These are phyloP conservation scores for Chlamydomonas eustigma DNA, from an alignment of 139 green algal species.

Conservation along the genomic window DNA sequence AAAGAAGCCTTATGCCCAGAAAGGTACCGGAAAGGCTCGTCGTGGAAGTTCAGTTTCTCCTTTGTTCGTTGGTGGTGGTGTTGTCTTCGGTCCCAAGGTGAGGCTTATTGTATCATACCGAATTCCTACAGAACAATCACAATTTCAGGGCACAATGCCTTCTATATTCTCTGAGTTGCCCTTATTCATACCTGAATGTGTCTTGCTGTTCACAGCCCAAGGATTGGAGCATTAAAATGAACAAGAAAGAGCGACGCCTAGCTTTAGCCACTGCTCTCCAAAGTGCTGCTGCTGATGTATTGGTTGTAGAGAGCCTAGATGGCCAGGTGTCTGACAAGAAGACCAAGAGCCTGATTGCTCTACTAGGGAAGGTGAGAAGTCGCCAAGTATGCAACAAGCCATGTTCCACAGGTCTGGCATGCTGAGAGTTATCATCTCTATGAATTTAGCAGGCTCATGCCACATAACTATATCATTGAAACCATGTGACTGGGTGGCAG, in stretches of 20 bases:
- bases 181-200: too few species aligned
- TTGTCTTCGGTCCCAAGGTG: constrained; percentile 95
- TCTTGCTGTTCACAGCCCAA: constrained; percentile 82
- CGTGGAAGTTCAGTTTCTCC: constrained; percentile 77
- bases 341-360: constrained; percentile 77
- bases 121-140: too few species aligned
- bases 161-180: too few species aligned
- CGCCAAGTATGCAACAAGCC: too few species aligned
- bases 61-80: constrained; percentile 87
- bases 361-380: constrained; percentile 62
- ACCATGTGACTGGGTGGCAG: too few species aligned
- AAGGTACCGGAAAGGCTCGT: constrained; percentile 92
- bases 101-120: too few species aligned
- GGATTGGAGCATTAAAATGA: constrained; percentile 98
- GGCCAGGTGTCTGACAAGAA: constrained; percentile 59
- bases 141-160: not conserved
- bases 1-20: constrained; percentile 96
- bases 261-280: constrained; percentile 91
- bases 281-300: constrained; percentile 74
- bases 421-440: too few species aligned
- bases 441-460: too few species aligned
- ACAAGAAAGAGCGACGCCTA: constrained; percentile 96
- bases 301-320: constrained; percentile 77
- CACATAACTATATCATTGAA: too few species aligned
- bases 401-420: too few species aligned